Conservation (phyloP, 495 filamentous ascomycete species). For the Pseudevernia furfuracea region DNA sequence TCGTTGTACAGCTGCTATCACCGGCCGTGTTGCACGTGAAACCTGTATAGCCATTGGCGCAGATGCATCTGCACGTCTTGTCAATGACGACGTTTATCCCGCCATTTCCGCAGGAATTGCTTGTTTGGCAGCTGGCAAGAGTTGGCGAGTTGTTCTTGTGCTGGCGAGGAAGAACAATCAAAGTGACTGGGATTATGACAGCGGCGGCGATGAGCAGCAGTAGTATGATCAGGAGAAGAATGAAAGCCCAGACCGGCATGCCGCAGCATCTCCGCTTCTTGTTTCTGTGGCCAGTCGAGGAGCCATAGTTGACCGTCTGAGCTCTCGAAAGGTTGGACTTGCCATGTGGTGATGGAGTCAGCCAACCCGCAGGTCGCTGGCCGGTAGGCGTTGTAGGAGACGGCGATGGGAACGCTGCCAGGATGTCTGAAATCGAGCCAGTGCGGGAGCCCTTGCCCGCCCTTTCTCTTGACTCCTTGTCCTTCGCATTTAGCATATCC, state of each 20-base stretch:
- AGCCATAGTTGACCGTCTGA: constrained; percentile 20
- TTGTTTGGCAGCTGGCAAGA: constrained; percentile 45
- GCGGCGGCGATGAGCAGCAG: constrained; percentile 78
- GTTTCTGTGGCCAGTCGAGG: constrained; percentile 5
- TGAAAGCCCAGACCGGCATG: constrained; percentile 71
- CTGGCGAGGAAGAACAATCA: constrained; percentile 63
- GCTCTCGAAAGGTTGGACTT: constrained; percentile 23
- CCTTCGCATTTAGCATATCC: constrained; percentile 35
- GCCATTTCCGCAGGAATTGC: constrained; percentile 64
- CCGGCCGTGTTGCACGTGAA: constrained; percentile 54
- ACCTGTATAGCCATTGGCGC: constrained; percentile 80
- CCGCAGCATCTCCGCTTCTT: constrained; percentile 52
- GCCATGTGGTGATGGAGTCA: constrained; percentile 36
- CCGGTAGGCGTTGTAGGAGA: constrained; percentile 48
- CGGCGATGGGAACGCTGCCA: constrained; percentile 86
- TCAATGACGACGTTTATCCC: constrained; percentile 63
- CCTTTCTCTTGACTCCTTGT: constrained; percentile 20
- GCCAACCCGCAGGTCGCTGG: constrained; percentile 30
- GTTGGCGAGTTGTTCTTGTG: constrained; percentile 37
- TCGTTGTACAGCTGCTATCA: constrained; percentile 64
- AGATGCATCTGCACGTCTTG: constrained; percentile 73
- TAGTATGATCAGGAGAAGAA: constrained; percentile 58
- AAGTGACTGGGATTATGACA: constrained; percentile 74
- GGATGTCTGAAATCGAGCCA: constrained; percentile 76
- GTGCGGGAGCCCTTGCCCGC: constrained; percentile 32